Base-by-base conservation (phyloP, 192 early-diverging fungal genomes). In the Rhizophagus clarus region DNA sequence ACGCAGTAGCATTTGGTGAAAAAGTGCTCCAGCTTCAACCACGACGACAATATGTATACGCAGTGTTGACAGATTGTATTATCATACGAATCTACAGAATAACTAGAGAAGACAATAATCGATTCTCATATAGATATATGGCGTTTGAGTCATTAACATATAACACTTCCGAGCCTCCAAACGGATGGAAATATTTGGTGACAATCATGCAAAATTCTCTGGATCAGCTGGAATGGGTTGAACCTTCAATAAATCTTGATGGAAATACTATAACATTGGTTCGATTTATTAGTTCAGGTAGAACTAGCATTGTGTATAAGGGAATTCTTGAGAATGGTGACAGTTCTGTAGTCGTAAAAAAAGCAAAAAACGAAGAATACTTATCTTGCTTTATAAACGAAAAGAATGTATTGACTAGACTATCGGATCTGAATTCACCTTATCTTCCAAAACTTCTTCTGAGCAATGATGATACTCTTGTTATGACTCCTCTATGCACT, bases 271-370 rank as follows among this genome's bases (percentile, higher is more conserved):
- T 76, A 45, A 64, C 4, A 2, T 29, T 76, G 5, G 40, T 76
- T 66, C 75, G 24, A 64, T 40, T 42, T 64, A 64, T 64, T 29
- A 28, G 61, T 64, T 11, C 32, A 42, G 75, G 75, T 64, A 76
- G 75, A 76, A 76, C 75, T 28, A 76, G 75, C 32, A 40, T 64
- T 76, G 75, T 76, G 0, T 74, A 74, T 45, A 40, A 76, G 17
- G 61, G 75, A 64, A 74, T 14, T 5, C 67, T 29, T 37, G 37
- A 37, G 5, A 28, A 64, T 76, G 29, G 10, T 37, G 61, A 63
- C 11, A 8, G 3, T 20, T 12, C 26, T 10, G 61, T 64, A 24
- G 71, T 29, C 8, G 75, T 76, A 24, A 76, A 76, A 64, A 64
- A 34, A 29, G 75, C 75, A 64, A 76, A 76, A 66, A 42, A 66